Evolutionary conservation across 345 rosid genomes (phyloP).

Genomic region (Lepidium africanum): DNA sequence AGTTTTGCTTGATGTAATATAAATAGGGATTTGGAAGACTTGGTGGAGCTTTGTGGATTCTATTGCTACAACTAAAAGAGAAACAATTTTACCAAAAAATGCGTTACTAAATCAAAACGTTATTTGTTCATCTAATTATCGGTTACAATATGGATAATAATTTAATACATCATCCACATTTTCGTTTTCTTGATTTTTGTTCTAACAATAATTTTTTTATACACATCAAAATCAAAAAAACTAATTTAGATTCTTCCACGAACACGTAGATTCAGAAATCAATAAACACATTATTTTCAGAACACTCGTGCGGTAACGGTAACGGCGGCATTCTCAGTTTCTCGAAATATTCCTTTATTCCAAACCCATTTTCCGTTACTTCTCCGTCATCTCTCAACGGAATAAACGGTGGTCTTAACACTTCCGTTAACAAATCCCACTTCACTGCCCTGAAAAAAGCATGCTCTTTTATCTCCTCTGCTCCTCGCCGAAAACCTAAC

Average conservation of each 20-base stretch:
- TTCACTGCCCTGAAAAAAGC: constrained; percentile 57
- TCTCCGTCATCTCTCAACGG: constrained; percentile 50
- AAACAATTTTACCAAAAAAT: too few relatives aligned
- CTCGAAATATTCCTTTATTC: constrained; percentile 39
- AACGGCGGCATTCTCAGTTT: constrained; percentile 32
- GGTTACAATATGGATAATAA: background rate
- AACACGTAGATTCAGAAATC: constrained; percentile 38
- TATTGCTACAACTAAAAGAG: too few relatives aligned
- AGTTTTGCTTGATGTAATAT: too few relatives aligned
- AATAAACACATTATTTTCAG: constrained; percentile 31
- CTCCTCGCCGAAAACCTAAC: constrained; percentile 68
- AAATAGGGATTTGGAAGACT: too few relatives aligned
- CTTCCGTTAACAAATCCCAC: constrained; percentile 81
- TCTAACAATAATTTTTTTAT: constrained; percentile 5
- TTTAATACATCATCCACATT: background rate
- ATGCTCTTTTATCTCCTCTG: constrained; percentile 71
- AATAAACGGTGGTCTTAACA: constrained; percentile 73
- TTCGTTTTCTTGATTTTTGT: constrained; percentile 6
- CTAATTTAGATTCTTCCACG: constrained; percentile 20
- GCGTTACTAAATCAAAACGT: background rate
- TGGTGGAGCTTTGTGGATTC: too few relatives aligned
- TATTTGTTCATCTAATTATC: background rate
- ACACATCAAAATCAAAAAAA: constrained; percentile 14
- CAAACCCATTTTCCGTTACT: constrained; percentile 20
- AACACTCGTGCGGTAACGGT: constrained; percentile 35